A percentile compares a stretch with the other conserved stretches of the same genome.
Conservation (phyloP, 2,329 filamentous ascomycete species). For the Zarea fungicola region DNA sequence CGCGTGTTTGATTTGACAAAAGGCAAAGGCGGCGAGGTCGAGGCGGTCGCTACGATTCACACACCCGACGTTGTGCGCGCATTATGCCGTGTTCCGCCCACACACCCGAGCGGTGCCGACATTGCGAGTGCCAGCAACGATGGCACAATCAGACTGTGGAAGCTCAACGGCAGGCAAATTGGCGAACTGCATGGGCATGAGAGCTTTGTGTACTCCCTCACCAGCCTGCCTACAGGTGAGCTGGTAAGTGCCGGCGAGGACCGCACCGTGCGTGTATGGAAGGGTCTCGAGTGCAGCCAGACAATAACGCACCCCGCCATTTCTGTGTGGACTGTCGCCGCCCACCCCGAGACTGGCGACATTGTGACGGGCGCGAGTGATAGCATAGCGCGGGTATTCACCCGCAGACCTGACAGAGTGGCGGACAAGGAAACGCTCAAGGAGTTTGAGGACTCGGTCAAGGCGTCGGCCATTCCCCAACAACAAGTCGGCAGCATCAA, state of each 20-base stretch:
- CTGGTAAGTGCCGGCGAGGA: conserved; percentile 91
- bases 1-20: conserved; percentile 72
- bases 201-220: conserved; percentile 87
- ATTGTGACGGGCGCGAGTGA: conserved; percentile 94
- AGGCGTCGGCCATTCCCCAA: conserved; percentile 78
- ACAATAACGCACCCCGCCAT: conserved; percentile 97
- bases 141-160: conserved; percentile 83
- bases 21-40: conserved; percentile 48
- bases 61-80: conserved; percentile 82
- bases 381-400: conserved; percentile 78
- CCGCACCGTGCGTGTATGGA: conserved; percentile 88
- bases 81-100: conserved; percentile 71
- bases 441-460: conserved; percentile 77
- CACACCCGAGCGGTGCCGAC: conserved; percentile 77
- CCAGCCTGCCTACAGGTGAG: conserved; percentile 74
- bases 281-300: conserved; percentile 74
- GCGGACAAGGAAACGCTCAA: conserved; percentile 64
- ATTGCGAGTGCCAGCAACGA: conserved; percentile 95
- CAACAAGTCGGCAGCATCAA: conserved; percentile 80
- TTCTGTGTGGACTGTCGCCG: conserved; percentile 92
- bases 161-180: conserved; percentile 68
- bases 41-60: conserved; percentile 50
- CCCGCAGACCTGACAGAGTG: conserved; percentile 60
- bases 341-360: conserved; percentile 75
- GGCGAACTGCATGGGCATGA: conserved; percentile 82